Evolutionary conservation across 805 yeast species (phyloP).

Genomic region (Wickerhamomyces kurtzmanii): DNA sequence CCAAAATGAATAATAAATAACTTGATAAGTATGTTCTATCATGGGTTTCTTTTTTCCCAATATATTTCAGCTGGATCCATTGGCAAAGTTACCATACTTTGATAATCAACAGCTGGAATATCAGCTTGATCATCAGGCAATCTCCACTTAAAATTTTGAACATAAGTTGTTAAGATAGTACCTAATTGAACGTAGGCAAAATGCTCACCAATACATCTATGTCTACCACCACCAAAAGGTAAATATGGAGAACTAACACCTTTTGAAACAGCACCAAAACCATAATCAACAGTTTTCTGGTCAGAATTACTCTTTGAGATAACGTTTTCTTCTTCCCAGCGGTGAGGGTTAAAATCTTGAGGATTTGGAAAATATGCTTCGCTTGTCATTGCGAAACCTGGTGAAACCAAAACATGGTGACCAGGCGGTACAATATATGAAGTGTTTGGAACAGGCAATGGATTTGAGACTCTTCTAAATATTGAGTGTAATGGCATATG

Average conservation of each 20-base stretch:
- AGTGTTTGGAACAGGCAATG: conserved; percentile 73
- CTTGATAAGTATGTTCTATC: no score
- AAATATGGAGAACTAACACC: conserved; percentile 94
- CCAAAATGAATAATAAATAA: no score
- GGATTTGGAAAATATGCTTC: conserved; percentile 78
- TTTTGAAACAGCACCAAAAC: conserved; percentile 93
- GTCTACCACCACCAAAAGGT: conserved; percentile 99
- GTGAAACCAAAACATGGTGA: conserved; percentile 84
- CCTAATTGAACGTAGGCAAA: conserved; percentile 94
- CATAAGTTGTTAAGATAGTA: conserved; percentile 63
- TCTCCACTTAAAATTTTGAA: conserved; percentile 73
- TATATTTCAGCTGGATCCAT: conserved; percentile 58
- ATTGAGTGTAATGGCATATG: conserved; percentile 96
- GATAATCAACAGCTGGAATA: conserved; percentile 66
- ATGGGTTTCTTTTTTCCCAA: conserved; percentile 69
- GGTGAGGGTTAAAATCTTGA: conserved; percentile 63
- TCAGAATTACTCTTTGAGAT: conserved; percentile 5
- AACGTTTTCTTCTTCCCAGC: conserved; percentile 54
- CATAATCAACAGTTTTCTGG: conserved; percentile 63
- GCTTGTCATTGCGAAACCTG: conserved; percentile 80
- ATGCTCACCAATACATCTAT: conserved; percentile 98
- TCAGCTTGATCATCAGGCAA: conserved; percentile 39
- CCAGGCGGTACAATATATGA: conserved; percentile 78
- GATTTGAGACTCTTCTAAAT: conserved; percentile 80
- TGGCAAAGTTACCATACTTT: conserved; percentile 92